A percentile compares a stretch with the other conserved stretches of the same genome.
Evolutionary conservation across 129 eudicot species (phyloP).

Genomic region (Logfia minima): DNA sequence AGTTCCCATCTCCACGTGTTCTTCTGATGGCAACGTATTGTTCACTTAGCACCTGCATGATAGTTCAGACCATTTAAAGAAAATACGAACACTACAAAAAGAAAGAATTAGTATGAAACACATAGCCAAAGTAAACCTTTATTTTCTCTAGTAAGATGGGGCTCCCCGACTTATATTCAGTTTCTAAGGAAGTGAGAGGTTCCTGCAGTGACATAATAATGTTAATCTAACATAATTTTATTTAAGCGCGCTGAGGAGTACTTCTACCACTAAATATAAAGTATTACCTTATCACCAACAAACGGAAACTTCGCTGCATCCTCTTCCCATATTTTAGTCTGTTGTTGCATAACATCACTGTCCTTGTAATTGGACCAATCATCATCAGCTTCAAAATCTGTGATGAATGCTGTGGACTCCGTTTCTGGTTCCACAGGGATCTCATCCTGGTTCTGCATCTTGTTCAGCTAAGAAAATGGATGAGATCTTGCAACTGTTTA

Average conservation of each 20-base stretch:
- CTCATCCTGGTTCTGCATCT: constrained; percentile 72
- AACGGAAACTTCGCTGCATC: constrained; percentile 70
- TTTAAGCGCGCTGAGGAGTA: not conserved
- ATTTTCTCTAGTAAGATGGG: constrained; percentile 79
- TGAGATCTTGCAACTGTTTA: constrained; percentile 15
- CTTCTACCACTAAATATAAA: not conserved
- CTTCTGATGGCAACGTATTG: constrained; percentile 82
- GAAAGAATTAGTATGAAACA: not conserved
- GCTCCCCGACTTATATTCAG: constrained; percentile 85
- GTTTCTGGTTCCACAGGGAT: constrained; percentile 44
- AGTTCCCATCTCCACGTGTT: constrained; percentile 88
- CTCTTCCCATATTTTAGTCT: constrained; percentile 62
- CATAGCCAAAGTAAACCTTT: constrained; percentile 43
- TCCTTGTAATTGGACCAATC: constrained; percentile 76
- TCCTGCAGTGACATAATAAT: constrained; percentile 54
- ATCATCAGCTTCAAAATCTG: constrained; percentile 47
- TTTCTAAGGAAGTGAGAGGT: constrained; percentile 78
- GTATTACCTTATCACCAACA: constrained; percentile 75
- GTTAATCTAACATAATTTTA: not conserved
- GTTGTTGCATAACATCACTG: constrained; percentile 83
- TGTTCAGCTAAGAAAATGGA: constrained; percentile 10
- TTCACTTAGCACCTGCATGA: constrained; percentile 59
- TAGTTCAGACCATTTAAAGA: not conserved
- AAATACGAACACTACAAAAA: not conserved
- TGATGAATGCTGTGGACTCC: constrained; percentile 40